Base-by-base conservation (phyloP, 148 eudicot genomes). In the Mesembryanthemum crystallinum region DNA sequence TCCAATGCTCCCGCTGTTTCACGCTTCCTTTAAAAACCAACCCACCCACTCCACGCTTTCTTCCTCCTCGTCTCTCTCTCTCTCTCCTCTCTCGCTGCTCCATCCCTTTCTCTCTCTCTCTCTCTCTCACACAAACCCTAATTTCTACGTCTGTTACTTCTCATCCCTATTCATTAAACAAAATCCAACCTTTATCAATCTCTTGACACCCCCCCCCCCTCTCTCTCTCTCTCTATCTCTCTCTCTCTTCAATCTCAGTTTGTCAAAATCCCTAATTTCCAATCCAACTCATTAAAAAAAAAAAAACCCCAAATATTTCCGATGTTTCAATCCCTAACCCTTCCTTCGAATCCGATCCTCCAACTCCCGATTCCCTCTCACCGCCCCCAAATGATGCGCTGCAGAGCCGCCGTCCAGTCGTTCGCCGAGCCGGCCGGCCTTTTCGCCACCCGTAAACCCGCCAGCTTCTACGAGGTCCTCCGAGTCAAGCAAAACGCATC, bases 391-490 rank as follows among this genome's bases (percentile, higher is more conserved):
- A 24, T 12, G 11, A 28, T 71, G 43, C 52, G 70, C 64, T 67
- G 75, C 47, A 75, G 70, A 55, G 59, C 83, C 3, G 60, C 72
- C 32, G 65, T 74, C n/a, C n/a, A n/a, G n/a, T n/a, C n/a, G n/a
- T n/a, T n/a, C 2, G 78, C 68, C 67, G 21, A 71, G 49, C 7
- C 67, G 49, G 39, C 75, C 55, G 78, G 78, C 62, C 37, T 67
- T 32, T 37, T 23, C 79, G 69, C 35, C 14, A 13, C 49, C 14
- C 39, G 57, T 5, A 45, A 49, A 39, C 63, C 80, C 20, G 66
- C 47, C n/a, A 85, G 87, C 72, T 81, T 87, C 5, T 91, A 91
- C 83, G 91, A 91, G 35, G 86, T 91, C 6, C 84, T 91, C 18
- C 75, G 85, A 17, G 79, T 91, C 7, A 79, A 81, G 15, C 75